Evolutionary conservation across 768 basidiomycete species (phyloP).

Genomic region (Boletus pseudo-olivaceus): DNA sequence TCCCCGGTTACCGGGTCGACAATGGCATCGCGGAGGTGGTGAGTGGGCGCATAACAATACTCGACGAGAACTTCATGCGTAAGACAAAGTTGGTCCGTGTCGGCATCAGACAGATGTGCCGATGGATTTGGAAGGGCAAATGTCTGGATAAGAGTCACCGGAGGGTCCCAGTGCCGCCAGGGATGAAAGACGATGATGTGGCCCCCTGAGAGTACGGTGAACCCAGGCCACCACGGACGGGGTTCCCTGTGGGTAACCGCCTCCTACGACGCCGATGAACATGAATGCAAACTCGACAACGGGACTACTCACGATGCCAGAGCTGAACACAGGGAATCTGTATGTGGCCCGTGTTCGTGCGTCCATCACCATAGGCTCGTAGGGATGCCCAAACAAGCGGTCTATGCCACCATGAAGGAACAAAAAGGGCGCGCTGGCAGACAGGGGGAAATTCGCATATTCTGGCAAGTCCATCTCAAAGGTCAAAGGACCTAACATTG

Average conservation of each 20-base stretch:
- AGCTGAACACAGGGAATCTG: conserved; percentile 15
- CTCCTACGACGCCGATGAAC: conserved; percentile 7
- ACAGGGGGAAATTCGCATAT: conserved; percentile 16
- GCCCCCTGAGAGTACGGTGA: conserved; percentile 12
- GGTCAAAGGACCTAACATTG: conserved; percentile 10
- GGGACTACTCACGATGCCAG: conserved; percentile 10
- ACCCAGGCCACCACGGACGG: conserved; percentile 4
- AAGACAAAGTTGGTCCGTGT: conserved; percentile 10
- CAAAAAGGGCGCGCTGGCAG: conserved; percentile 11
- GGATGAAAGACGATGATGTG: conserved; percentile 17
- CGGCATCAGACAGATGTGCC: not conserved
- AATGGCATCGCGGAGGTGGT: conserved; percentile 11
- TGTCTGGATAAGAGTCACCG: conserved; percentile 16
- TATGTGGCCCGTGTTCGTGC: conserved; percentile 15
- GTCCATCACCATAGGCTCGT: conserved; percentile 16
- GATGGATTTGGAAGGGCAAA: conserved; percentile 11
- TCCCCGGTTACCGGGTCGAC: conserved; percentile 12
- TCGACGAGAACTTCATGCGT: conserved; percentile 16
- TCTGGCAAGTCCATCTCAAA: conserved; percentile 19
- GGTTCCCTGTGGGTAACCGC: not conserved
- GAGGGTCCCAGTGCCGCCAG: conserved; percentile 1
- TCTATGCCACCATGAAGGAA: conserved; percentile 18
- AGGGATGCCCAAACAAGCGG: conserved; percentile 4
- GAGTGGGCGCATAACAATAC: conserved; percentile 2
- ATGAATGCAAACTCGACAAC: not conserved